Evolutionary conservation across 805 yeast genomes (phyloP).

Genomic region (Wickerhamiella spandovensis): DNA sequence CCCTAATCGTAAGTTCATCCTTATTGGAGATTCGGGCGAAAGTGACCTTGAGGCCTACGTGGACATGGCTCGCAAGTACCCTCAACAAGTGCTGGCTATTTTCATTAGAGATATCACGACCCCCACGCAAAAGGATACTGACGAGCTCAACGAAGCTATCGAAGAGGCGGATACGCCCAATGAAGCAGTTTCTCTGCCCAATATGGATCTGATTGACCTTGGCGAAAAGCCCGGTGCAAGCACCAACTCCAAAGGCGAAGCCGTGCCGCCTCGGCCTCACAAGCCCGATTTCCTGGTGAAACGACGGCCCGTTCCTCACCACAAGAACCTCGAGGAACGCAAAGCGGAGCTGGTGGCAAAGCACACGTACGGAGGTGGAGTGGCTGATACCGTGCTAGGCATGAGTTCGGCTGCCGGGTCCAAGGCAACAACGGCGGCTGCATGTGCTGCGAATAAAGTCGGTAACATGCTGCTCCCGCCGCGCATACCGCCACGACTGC

Average conservation of each 20-base stretch:
- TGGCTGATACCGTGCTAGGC: slow-evolving; percentile 1
- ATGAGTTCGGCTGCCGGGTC: not conserved
- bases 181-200: slow-evolving; percentile 22
- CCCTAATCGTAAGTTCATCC: slow-evolving; percentile 60
- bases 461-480: slow-evolving; percentile 1
- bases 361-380: not conserved
- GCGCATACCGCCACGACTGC: not conserved
- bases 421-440: not conserved
- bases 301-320: slow-evolving; percentile 4
- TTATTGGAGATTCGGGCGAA: slow-evolving; percentile 94
- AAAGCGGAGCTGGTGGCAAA: not conserved
- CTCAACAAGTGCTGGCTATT: slow-evolving; percentile 55
- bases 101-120: slow-evolving; percentile 59
- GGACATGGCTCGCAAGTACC: slow-evolving; percentile 47
- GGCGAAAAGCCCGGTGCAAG: not conserved
- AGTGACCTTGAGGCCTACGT: slow-evolving; percentile 86
- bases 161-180: not conserved
- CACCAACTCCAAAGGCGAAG: slow-evolving; percentile 10
- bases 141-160: slow-evolving; percentile 10
- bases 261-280: slow-evolving; percentile 23
- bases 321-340: slow-evolving; percentile 2
- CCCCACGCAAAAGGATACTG: slow-evolving; percentile 21
- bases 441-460: slow-evolving; percentile 18
- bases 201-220: slow-evolving; percentile 16
- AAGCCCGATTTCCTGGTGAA: slow-evolving; percentile 15